Percentiles rank a stretch among this genome's conserved stretches.
Conservation (phyloP, 2,329 filamentous ascomycete genomes). For the Penicillium sp. region DNA sequence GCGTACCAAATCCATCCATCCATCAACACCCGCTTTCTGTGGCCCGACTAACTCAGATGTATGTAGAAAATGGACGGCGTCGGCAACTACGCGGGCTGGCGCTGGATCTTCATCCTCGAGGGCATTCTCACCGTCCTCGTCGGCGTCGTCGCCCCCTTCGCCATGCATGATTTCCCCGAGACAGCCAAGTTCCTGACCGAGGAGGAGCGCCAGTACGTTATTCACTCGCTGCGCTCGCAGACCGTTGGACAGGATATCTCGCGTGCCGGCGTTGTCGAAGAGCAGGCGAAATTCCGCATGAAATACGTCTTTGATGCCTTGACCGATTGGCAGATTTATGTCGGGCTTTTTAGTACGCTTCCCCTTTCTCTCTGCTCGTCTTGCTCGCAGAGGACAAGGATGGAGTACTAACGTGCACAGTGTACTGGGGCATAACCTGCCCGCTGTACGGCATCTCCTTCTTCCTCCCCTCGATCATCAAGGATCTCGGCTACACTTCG, state of each 20-base stretch:
- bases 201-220: slow-evolving; percentile 45
- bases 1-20: slow-evolving; percentile 26
- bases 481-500: slow-evolving; percentile 45
- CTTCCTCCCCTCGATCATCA: slow-evolving; percentile 49
- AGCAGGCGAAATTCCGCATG: slow-evolving; percentile 40
- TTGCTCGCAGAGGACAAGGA: neutral
- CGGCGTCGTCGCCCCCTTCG: slow-evolving; percentile 48
- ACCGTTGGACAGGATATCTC: slow-evolving; percentile 27
- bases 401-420: slow-evolving; percentile 16
- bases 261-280: slow-evolving; percentile 32
- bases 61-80: slow-evolving; percentile 55
- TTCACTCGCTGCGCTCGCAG: slow-evolving; percentile 44
- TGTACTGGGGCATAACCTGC: slow-evolving; percentile 50
- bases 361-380: neutral
- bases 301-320: slow-evolving; percentile 48
- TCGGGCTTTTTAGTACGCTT: slow-evolving; percentile 43
- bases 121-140: slow-evolving; percentile 53
- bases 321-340: slow-evolving; percentile 49
- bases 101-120: slow-evolving; percentile 58
- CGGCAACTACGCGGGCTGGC: slow-evolving; percentile 52
- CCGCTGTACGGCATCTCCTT: slow-evolving; percentile 49
- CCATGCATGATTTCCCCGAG: slow-evolving; percentile 53
- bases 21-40: no score
- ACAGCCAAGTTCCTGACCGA: slow-evolving; percentile 49
- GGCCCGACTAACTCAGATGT: neutral